These are phyloP conservation scores for Tephrocybe sp. DNA, from an alignment of 768 basidiomycete species.

Conservation along the genomic window DNA sequence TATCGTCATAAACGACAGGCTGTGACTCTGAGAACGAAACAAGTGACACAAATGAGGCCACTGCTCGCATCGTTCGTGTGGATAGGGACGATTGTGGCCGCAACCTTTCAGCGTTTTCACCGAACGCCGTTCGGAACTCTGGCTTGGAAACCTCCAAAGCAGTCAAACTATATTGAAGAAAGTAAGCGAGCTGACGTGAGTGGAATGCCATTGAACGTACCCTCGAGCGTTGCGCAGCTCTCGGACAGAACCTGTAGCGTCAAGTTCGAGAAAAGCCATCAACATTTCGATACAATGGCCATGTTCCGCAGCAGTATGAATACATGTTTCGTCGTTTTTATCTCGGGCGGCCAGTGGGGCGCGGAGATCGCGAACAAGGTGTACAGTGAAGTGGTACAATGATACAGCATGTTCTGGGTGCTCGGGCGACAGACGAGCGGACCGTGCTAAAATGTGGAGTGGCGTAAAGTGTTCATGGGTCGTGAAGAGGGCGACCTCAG, in stretches of 20 bases:
- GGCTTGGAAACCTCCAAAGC: constrained; percentile 67
- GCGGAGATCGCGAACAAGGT: constrained; percentile 68
- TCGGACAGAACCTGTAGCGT: constrained; percentile 52
- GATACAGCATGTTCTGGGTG: constrained; percentile 33
- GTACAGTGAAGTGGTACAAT: constrained; percentile 60
- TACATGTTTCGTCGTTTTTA: constrained; percentile 70
- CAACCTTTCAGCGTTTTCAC: constrained; percentile 43
- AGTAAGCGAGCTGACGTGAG: constrained; percentile 13
- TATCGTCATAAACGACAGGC: constrained; percentile 23
- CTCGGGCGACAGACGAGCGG: constrained; percentile 30
- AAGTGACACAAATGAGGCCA: constrained; percentile 49
- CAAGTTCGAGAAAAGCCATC: constrained; percentile 63
- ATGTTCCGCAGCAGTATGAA: constrained; percentile 78
- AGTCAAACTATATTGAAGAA: constrained; percentile 52
- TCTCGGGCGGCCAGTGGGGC: constrained; percentile 70
- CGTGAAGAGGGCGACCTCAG: constrained; percentile 73
- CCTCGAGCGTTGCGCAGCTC: constrained; percentile 71
- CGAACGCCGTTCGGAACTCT: constrained; percentile 65
- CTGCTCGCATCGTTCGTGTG: constrained; percentile 51
- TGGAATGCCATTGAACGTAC: constrained; percentile 39
- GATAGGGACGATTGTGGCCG: constrained; percentile 57
- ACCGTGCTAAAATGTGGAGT: constrained; percentile 64
- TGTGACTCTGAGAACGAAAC: constrained; percentile 42
- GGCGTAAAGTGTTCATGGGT: constrained; percentile 61
- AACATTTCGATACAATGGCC: constrained; percentile 66